Evolutionary conservation across 768 basidiomycete genomes (phyloP).

Genomic region (Mycena crocata): DNA sequence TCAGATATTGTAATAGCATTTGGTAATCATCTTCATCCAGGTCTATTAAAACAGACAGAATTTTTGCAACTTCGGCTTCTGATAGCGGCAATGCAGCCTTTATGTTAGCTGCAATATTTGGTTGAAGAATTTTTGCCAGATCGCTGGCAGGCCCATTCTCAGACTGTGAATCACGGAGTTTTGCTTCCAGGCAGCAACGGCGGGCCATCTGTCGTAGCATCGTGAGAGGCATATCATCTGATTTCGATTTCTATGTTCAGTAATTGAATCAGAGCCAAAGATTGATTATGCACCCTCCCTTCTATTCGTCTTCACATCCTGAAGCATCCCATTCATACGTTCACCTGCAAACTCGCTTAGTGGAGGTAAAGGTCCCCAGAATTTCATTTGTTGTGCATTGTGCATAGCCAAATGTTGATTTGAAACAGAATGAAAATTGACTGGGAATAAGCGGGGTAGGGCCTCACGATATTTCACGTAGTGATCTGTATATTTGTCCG

Average conservation of each 20-base stretch:
- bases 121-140: constrained; percentile 20
- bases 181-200: constrained; percentile 1
- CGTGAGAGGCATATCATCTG: constrained; percentile 28
- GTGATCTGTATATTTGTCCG: constrained; percentile 37
- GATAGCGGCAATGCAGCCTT: not conserved
- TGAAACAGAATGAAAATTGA: constrained; percentile 34
- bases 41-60: constrained; percentile 21
- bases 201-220: constrained; percentile 27
- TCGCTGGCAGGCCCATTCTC: not conserved
- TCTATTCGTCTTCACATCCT: constrained; percentile 40
- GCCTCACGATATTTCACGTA: constrained; percentile 38
- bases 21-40: constrained; percentile 29
- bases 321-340: constrained; percentile 42
- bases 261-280: not conserved
- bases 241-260: not conserved
- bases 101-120: not conserved
- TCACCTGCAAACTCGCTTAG: constrained; percentile 48
- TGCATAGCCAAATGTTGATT: constrained; percentile 52
- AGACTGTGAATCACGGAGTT: constrained; percentile 3
- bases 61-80: constrained; percentile 14
- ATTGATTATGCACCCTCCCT: constrained; percentile 24
- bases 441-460: constrained; percentile 36
- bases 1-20: constrained; percentile 33
- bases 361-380: constrained; percentile 43
- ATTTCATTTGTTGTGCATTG: constrained; percentile 40